phyloP scores from a whole-genome alignment of 2,329 filamentous ascomycete species.

The Raffaelea deltoideospora region DNA sequence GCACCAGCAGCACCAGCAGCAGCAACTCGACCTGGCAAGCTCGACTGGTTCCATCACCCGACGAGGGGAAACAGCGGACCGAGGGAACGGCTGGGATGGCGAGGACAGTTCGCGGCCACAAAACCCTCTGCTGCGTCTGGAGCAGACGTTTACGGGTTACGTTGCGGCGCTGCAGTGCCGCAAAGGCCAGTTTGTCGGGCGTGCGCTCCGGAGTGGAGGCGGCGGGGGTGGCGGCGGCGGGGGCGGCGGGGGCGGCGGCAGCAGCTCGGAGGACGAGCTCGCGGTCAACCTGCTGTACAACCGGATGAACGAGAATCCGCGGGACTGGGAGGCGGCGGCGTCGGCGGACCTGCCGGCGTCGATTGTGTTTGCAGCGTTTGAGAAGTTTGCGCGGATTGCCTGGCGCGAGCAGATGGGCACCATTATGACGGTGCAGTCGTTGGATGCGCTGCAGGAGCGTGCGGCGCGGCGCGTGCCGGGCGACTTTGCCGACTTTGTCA shows the following conservation, averaged over 20 bases:
- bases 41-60: constrained; percentile 40
- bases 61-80: too few relatives aligned
- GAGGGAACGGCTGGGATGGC: constrained; percentile 29
- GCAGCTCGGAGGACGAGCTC: constrained; percentile 54
- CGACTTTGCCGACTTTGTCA: constrained; percentile 58
- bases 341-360: constrained; percentile 64
- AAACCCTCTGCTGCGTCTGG: constrained; percentile 57
- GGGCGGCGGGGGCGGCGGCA: constrained; percentile 43
- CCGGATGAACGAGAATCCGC: constrained; percentile 67
- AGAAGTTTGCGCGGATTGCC: constrained; percentile 77
- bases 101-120: constrained; percentile 39
- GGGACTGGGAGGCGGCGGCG: constrained; percentile 63
- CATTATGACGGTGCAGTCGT: constrained; percentile 55
- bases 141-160: constrained; percentile 76
- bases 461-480: constrained; percentile 51
- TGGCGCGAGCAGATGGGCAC: constrained; percentile 84
- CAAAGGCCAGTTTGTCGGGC: constrained; percentile 75
- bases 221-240: too few relatives aligned
- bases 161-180: constrained; percentile 68
- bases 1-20: constrained; percentile 1
- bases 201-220: constrained; percentile 57
- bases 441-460: constrained; percentile 60
- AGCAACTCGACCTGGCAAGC: constrained; percentile 28
- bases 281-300: constrained; percentile 85
- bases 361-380: constrained; percentile 79